phyloP scores from a whole-genome alignment of 2,329 filamentous ascomycete species.

The Hirsutella minnesotensis region DNA sequence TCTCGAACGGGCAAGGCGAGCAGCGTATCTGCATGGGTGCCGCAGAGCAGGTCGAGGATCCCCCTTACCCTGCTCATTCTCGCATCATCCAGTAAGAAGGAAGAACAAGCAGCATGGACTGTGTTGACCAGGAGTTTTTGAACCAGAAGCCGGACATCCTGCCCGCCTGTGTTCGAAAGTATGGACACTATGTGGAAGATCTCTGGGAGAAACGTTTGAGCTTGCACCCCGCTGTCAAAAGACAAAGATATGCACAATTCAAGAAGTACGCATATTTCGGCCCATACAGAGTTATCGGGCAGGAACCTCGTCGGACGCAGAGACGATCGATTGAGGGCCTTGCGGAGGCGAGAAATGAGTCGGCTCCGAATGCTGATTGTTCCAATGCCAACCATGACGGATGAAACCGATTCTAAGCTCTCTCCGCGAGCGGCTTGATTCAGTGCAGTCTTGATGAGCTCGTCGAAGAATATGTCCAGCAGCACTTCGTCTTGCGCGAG shows the following conservation, averaged over 20 bases:
- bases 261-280: conserved; percentile 55
- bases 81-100: conserved; percentile 49
- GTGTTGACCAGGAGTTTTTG: conserved; percentile 55
- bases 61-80: conserved; percentile 42
- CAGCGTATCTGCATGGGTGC: conserved; percentile 45
- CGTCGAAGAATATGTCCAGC: conserved; percentile 55
- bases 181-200: conserved; percentile 61
- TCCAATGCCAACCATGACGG: conserved; percentile 50
- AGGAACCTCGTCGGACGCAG: conserved; percentile 53
- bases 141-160: conserved; percentile 44
- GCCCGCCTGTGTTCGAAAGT: conserved; percentile 52
- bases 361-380: conserved; percentile 55
- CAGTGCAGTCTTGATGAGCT: conserved; percentile 52
- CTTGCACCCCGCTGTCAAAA: conserved; percentile 55
- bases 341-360: conserved; percentile 52
- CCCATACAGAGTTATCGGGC: conserved; percentile 56
- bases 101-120: conserved; percentile 55
- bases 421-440: conserved; percentile 45
- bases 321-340: conserved; percentile 55
- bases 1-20: conserved; percentile 35
- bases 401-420: conserved; percentile 47
- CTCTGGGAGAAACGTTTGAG: conserved; percentile 56
- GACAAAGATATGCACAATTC: conserved; percentile 55
- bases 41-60: conserved; percentile 46
- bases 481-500: conserved; percentile 54